Base-by-base conservation (phyloP, 2,329 filamentous ascomycete genomes). In the Colletotrichum eleusines region DNA sequence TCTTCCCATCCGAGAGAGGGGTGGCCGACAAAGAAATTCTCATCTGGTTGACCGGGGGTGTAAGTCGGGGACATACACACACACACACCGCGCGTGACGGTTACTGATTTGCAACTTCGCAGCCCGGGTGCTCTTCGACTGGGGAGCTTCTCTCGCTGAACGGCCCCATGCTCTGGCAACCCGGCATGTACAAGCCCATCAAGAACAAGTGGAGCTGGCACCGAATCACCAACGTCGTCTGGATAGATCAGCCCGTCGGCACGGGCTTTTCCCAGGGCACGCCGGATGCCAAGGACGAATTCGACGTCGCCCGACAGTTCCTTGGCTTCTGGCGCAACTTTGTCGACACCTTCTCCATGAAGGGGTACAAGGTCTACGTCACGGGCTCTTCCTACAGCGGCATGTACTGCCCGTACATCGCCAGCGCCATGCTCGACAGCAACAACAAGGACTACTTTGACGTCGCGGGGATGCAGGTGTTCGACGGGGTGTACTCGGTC, bases 281-380 rank as follows among this genome's bases (percentile, higher is more conserved):
- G 0, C 84, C 89, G 4, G 92, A 87, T 0, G 91, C 91, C 12
- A 89, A 84, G 5, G 88, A 87, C 74, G 90, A 94, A 74, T 86
- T 89, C 38, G 91, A 94, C 73, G 85, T 92, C 1, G 91, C 91
- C 0, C 80, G 82, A n/a, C 88, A 95, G 74, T 94, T 95, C 78
- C 83, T 92, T 20, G 91, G 91, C 60, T 96, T 94, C 81, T 94
- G 90, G 86, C 90, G 91, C 81, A 94, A 94, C 81, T 94, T 94
- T 75, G 81, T 94, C 69, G 84, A 92, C 42, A 90, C 89, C 0
- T 94, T 94, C 74, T 83, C 81, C n/a, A 83, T 94, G 75, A 85
- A 92, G 26, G 86, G 87, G 16, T 89, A 87, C 75, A 92, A 92
- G 73, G 86, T 94, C 12, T 95, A 92, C 78, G 87, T 96, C 68